Evolutionary conservation across 768 basidiomycete genomes (phyloP), one percentile per base, ranked within the genome.

Genomic region (Russula brevipes): DNA sequence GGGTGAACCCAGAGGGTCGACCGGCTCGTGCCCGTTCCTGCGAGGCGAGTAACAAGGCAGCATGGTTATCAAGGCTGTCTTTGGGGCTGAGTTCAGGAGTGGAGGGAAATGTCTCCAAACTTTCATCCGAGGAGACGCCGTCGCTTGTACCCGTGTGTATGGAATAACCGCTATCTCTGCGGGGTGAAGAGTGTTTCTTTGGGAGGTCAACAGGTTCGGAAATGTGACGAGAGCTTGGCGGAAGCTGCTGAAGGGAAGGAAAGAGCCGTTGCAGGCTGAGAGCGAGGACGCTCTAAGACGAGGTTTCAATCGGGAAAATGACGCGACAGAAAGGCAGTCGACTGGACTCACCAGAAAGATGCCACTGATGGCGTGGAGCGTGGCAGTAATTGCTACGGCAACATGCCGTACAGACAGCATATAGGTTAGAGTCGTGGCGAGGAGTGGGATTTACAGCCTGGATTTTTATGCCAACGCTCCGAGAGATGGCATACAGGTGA

Each of bases 221-320:
- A 7, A 16, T 38, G 30, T 33, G 24, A 5, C 16, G 24, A 31
- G 52, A 51, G 41, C 54, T 55, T 42, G 63, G 59, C 0, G 60
- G 60, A 4, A 45, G 49, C 24, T 61, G 60, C 16, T 56, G 24
- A 38, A 65, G 60, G 36, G 42, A 61, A 33, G 60, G 64, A 24
- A 61, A 44, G 17, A 65, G 16, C 7, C 33, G 10, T 51, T 62
- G 60, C 5, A 65, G n/a, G 49, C 47, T 8, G 30, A 61, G 50
- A 51, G 64, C 50, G 41, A 65, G 41, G n/a, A 65, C 53, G 36
- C 60, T 65, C 64, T 65, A n/a, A 19, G 6, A 16, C 8, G n/a
- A 16, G 16, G 14, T 12, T 14, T 14, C 10, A 44, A 44, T 1
- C 42, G 11, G 6, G 38, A 39, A 7, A 39, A 39, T 3, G 38